These are phyloP conservation scores for Stachybotrys elegans DNA, from an alignment of 2,329 filamentous ascomycete genomes.

Conservation along the genomic window DNA sequence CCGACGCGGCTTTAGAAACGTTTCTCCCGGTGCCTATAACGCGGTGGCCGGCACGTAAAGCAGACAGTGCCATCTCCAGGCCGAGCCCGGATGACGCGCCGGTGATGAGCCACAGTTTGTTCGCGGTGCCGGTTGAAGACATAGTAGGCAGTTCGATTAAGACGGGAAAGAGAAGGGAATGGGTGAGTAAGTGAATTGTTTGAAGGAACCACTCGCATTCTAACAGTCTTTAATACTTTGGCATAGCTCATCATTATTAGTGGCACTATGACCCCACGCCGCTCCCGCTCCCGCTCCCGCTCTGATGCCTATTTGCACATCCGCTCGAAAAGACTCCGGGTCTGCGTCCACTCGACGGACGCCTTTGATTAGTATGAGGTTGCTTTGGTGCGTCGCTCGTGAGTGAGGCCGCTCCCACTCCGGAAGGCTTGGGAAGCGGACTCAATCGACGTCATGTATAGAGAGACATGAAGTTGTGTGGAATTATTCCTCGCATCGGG, in stretches of 20 bases:
- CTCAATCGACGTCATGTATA: too few species aligned
- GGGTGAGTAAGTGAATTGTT: not conserved
- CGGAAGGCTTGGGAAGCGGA: too few species aligned
- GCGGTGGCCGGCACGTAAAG: constrained; percentile 5
- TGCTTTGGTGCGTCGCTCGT: not conserved
- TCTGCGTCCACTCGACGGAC: not conserved
- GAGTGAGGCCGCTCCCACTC: not conserved
- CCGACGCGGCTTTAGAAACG: not conserved
- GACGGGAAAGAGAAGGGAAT: not conserved
- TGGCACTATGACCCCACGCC: not conserved
- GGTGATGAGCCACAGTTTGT: constrained; percentile 2
- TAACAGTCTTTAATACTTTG: not conserved
- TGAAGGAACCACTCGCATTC: not conserved
- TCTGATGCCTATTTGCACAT: not conserved
- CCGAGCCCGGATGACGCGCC: constrained; percentile 6
- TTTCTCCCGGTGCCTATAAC: constrained; percentile 7
- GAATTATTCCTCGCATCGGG: too few species aligned
- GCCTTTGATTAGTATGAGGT: not conserved
- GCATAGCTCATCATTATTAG: not conserved
- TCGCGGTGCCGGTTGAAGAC: not conserved
- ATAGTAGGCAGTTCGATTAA: not conserved
- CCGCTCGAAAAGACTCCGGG: not conserved
- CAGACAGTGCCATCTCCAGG: constrained; percentile 7
- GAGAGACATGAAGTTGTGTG: too few species aligned
- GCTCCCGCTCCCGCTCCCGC: not conserved